A percentile compares a stretch with the other conserved stretches of the same genome.
Evolutionary conservation across 1,284 basidiomycete species (phyloP).

Genomic region (Malassezia dermatis): DNA sequence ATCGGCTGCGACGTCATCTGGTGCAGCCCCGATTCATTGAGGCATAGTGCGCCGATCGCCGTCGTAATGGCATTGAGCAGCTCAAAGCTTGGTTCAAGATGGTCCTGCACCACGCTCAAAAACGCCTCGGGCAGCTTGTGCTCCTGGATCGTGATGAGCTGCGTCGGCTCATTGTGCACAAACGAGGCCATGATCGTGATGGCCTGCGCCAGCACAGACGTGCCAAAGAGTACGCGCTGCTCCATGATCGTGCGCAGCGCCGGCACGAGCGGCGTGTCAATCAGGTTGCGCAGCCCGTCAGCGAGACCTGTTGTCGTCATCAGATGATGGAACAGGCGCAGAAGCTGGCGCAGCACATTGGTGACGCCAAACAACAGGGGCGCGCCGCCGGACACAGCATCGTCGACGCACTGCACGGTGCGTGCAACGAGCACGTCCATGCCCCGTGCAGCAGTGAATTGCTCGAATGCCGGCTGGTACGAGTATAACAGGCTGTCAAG

Average conservation of each 20-base stretch:
- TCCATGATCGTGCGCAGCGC: constrained; percentile 82
- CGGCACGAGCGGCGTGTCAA: constrained; percentile 76
- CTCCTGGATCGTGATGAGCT: constrained; percentile 83
- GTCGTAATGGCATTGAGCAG: constrained; percentile 85
- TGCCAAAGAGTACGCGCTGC: constrained; percentile 70
- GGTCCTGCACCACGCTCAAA: constrained; percentile 70
- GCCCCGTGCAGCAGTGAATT: constrained; percentile 76
- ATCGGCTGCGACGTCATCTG: constrained; percentile 64
- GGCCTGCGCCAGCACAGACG: constrained; percentile 64
- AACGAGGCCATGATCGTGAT: constrained; percentile 97
- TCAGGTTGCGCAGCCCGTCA: constrained; percentile 85
- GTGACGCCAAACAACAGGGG: constrained; percentile 39
- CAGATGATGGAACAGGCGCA: constrained; percentile 88
- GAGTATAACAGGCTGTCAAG: constrained; percentile 86
- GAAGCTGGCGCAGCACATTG: constrained; percentile 69
- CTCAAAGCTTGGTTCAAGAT: constrained; percentile 60
- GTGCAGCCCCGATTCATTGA: constrained; percentile 79
- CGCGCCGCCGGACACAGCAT: constrained; percentile 25
- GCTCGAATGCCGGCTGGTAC: constrained; percentile 72
- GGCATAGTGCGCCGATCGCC: constrained; percentile 88
- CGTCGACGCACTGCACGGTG: constrained; percentile 55
- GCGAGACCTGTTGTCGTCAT: constrained; percentile 81
- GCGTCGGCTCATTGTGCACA: constrained; percentile 97
- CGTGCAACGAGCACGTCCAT: constrained; percentile 73
- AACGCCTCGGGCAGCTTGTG: constrained; percentile 78